Evolutionary conservation across 2,329 filamentous ascomycete genomes (phyloP), one percentile per base, ranked within the genome.

Genomic region (Fusarium foetens): DNA sequence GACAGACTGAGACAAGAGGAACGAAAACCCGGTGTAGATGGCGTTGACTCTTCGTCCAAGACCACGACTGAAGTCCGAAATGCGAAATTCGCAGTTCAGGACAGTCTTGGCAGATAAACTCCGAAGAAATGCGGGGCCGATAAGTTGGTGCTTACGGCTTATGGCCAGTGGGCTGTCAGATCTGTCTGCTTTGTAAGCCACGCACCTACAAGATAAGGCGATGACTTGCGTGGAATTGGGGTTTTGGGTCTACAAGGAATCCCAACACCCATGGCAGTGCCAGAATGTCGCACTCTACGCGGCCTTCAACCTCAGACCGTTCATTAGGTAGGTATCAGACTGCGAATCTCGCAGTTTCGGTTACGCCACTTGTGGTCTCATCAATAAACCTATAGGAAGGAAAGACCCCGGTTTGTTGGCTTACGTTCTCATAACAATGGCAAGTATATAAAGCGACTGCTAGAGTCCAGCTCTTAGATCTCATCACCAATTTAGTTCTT

Each of bases 31-130:
- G 21, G 10, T 48, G 21, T 7, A 17, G 45, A n/a, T 13, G 14
- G 27, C 14, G 10, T 31, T 23, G 14, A 3, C 10, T 23, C 45
- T 48, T n/a, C 3, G 14, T 31, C 10, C 3, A 21, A 14, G 12
- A 14, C 43, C 4, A 8, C 19, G 27, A 31, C 13, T 7, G 10
- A 35, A 51, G 31, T 36, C 31, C 48, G n/a, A 36, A 52, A 3
- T 36, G 48, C 48, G 48, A 52, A 36, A 6, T 52, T 52, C 48
- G 48, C 48, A 36, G 31, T 27, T 52, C 33, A 33, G 16, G 27
- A n/a, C 11, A 13, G 17, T 9, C 42, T 14, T 45, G 17, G 17
- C 17, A 45, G 14, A 48, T 17, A 2, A 48, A 31, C 10, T 5
- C 27, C 45, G 27, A 8, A 8, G 48, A 25, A 51, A 25, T 51